Evolutionary conservation across 371 early-diverging fungal genomes (phyloP).

Genomic region (Circinella minor): DNA sequence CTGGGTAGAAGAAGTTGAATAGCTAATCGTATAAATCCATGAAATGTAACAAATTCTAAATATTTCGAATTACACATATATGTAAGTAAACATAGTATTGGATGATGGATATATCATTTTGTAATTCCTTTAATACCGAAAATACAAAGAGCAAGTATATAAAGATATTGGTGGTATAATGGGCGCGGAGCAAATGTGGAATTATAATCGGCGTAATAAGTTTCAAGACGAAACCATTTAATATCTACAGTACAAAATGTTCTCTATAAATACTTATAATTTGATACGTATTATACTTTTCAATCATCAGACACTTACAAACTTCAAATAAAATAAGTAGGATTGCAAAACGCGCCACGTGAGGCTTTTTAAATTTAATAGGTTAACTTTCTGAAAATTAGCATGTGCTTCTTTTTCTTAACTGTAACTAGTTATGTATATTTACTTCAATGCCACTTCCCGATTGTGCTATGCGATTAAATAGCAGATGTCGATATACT

Average conservation of each 20-base stretch:
- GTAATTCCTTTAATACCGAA: constrained; percentile 51
- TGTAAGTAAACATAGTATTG: no score
- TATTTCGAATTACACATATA: neutral
- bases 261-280: neutral
- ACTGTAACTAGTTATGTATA: no score
- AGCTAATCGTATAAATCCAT: constrained; percentile 40
- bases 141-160: constrained; percentile 76
- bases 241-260: constrained; percentile 60
- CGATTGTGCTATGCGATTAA: constrained; percentile 70
- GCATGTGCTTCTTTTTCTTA: no score
- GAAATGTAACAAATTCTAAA: constrained; percentile 55
- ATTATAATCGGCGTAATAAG: constrained; percentile 56
- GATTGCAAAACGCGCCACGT: constrained; percentile 78
- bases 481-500: constrained; percentile 90
- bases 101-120: neutral
- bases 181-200: constrained; percentile 64
- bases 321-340: constrained; percentile 90
- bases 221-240: constrained; percentile 90
- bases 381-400: no score
- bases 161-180: constrained; percentile 78
- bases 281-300: no score
- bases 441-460: constrained; percentile 64
- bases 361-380: constrained; percentile 45
- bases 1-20: constrained; percentile 28
- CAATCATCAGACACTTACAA: constrained; percentile 42